Evolutionary conservation across 2,329 filamentous ascomycete species (phyloP), one percentile per base, ranked within the genome.

Genomic region (Metarhizium anisopliae): DNA sequence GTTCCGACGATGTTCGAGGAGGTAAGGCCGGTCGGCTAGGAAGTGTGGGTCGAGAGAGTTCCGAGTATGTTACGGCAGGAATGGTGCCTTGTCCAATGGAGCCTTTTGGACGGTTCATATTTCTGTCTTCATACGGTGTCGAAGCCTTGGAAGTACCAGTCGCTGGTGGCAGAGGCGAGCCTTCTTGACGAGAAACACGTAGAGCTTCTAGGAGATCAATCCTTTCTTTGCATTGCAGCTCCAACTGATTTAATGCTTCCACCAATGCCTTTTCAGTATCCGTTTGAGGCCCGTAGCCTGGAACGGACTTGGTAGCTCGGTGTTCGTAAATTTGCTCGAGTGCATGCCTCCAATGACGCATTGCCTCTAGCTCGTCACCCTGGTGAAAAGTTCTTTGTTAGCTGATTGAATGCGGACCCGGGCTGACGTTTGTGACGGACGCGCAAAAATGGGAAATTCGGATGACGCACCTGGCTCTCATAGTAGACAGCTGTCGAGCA

Each of bases 401-500:
- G 50, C 18, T 30, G 25, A 30, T 49, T 49, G 54, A 29, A 42
- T 29, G 16, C 38, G 16, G 13, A 14, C 16, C 38, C 13, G 6
- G 4, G 4, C 47, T 4, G 16, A 38, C 18, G n/a, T 20, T 14
- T 36, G 5, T 47, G 50, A 47, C 25, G 50, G 40, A 49, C 25
- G 43, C n/a, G 42, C 16, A 20, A 29, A 40, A 40, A 49, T 40
- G 18, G 5, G 7, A 43, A 29, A 14, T 2, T 11, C 25, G 10
- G 45, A 11, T n/a, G 2, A 59, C 56, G 29, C 30, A 95, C 91
- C 83, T 95, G 87, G 69, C 87, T 84, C 75, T 99, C 94, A 71
- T 96, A 96, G 74, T 96, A 96, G 54, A 96, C 89, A 43, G 93
- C 93, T 2, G 92, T 97, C 14, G 92, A 96, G 73, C 92, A 96